Evolutionary conservation across 2,329 filamentous ascomycete species (phyloP).

Genomic region (Cryphonectria nitschkei): DNA sequence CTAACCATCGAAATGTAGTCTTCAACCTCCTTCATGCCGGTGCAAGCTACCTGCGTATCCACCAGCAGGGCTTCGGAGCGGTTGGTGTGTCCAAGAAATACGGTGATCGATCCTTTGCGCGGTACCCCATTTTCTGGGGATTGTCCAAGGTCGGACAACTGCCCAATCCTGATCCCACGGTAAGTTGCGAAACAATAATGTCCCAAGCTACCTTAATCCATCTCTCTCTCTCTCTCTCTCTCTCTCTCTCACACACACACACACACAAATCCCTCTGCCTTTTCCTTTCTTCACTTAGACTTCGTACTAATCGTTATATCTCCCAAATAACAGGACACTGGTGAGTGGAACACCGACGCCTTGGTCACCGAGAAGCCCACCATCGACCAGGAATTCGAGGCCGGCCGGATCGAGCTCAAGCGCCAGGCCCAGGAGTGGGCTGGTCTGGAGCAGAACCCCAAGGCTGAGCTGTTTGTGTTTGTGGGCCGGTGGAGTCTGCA

Average conservation of each 20-base stretch:
- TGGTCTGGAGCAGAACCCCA: conserved; percentile 61
- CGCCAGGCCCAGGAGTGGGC: conserved; percentile 71
- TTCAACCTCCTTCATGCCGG: conserved; percentile 72
- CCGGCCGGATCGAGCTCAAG: conserved; percentile 55
- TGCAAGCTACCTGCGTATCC: conserved; percentile 66
- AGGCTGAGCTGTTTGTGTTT: conserved; percentile 69
- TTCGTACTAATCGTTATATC: not conserved
- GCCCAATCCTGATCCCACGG: conserved; percentile 66
- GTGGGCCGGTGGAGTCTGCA: conserved; percentile 72
- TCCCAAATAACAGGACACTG: conserved; percentile 50
- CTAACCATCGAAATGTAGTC: conserved; percentile 39
- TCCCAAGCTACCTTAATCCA: no score
- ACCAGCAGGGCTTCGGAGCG: conserved; percentile 69
- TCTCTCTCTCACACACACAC: no score
- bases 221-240: no score
- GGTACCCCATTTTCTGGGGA: conserved; percentile 72
- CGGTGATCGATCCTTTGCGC: conserved; percentile 65
- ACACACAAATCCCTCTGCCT: no score
- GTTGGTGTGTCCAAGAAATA: conserved; percentile 72
- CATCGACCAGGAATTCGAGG: conserved; percentile 60
- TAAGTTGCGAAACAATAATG: not conserved
- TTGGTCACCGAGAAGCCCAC: conserved; percentile 45
- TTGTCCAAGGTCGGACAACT: conserved; percentile 65
- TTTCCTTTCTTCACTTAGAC: no score
- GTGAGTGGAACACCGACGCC: conserved; percentile 59